phyloP scores from a whole-genome alignment of 257 asterid genomes.

The Solanum commersonii region DNA sequence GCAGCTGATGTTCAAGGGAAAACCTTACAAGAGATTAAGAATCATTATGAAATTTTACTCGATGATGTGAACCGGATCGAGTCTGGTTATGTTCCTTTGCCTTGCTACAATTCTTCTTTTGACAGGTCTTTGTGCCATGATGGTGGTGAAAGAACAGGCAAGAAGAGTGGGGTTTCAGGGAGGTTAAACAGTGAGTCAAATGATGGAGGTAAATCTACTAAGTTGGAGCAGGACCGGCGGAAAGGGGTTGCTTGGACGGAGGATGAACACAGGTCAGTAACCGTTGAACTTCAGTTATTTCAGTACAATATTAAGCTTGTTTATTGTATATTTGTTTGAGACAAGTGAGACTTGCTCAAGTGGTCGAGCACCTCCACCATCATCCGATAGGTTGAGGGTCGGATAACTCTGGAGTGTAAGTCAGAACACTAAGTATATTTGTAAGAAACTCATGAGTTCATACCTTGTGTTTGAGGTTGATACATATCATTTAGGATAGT shows the following conservation, averaged over 20 bases:
- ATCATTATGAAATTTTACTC: slow-evolving; percentile 64
- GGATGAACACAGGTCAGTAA: slow-evolving; percentile 82
- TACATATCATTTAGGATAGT: neutral
- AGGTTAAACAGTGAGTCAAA: slow-evolving; percentile 30
- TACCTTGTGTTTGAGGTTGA: neutral
- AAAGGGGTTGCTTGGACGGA: slow-evolving; percentile 98
- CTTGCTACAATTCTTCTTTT: slow-evolving; percentile 44
- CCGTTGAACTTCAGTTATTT: neutral
- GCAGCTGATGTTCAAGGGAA: slow-evolving; percentile 72
- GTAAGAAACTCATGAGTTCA: neutral
- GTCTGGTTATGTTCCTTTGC: slow-evolving; percentile 58
- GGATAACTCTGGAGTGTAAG: no score
- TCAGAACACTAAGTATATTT: neutral
- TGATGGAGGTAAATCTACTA: slow-evolving; percentile 52
- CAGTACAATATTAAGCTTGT: neutral
- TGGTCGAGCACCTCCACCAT: neutral
- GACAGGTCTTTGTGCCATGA: slow-evolving; percentile 41
- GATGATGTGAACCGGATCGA: slow-evolving; percentile 72
- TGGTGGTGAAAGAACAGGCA: slow-evolving; percentile 45
- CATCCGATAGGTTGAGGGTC: neutral
- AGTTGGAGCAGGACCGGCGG: slow-evolving; percentile 77
- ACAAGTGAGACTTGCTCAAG: neutral
- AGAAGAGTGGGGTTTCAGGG: slow-evolving; percentile 36
- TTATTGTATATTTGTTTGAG: neutral
- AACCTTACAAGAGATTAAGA: slow-evolving; percentile 55